A percentile compares a stretch with the other conserved stretches of the same genome.
phyloP scores from a whole-genome alignment of 768 basidiomycete genomes.

The Symmetrospora coprosmae region DNA sequence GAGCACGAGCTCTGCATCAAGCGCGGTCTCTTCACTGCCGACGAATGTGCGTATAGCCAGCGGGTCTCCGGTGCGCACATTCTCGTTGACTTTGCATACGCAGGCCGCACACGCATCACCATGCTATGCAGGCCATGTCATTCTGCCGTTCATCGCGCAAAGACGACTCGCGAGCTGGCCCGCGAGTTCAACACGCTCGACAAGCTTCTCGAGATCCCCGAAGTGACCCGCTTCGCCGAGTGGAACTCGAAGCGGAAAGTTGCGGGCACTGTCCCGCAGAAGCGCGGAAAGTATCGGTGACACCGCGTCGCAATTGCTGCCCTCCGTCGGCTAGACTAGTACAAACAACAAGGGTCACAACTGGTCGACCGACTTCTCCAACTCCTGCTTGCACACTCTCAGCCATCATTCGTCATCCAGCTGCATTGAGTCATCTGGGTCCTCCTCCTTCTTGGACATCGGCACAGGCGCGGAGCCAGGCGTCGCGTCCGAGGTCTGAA shows the following conservation, averaged over 20 bases:
- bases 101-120: neutral
- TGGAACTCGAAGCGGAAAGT: slow-evolving; percentile 18
- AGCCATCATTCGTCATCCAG: slow-evolving; percentile 5
- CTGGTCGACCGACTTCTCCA: neutral
- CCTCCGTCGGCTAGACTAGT: neutral
- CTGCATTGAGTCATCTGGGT: neutral
- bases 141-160: neutral
- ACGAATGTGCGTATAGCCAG: neutral
- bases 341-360: neutral
- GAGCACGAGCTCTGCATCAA: slow-evolving; percentile 12
- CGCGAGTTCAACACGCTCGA: slow-evolving; percentile 10
- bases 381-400: too few relatives aligned
- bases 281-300: neutral
- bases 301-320: neutral
- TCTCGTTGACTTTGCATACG: too few relatives aligned
- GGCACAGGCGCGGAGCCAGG: too few relatives aligned
- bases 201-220: slow-evolving; percentile 5
- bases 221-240: slow-evolving; percentile 6
- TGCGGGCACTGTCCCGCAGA: slow-evolving; percentile 1
- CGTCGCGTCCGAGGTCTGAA: neutral
- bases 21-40: neutral
- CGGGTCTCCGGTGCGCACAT: too few relatives aligned
- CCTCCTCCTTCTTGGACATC: slow-evolving; percentile 9
- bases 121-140: slow-evolving; percentile 16
- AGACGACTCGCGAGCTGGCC: slow-evolving; percentile 6